Evolutionary conservation across 1,284 basidiomycete species (phyloP), one percentile per base, ranked within the genome.

Genomic region (Neotropicomus parvogracilis): DNA sequence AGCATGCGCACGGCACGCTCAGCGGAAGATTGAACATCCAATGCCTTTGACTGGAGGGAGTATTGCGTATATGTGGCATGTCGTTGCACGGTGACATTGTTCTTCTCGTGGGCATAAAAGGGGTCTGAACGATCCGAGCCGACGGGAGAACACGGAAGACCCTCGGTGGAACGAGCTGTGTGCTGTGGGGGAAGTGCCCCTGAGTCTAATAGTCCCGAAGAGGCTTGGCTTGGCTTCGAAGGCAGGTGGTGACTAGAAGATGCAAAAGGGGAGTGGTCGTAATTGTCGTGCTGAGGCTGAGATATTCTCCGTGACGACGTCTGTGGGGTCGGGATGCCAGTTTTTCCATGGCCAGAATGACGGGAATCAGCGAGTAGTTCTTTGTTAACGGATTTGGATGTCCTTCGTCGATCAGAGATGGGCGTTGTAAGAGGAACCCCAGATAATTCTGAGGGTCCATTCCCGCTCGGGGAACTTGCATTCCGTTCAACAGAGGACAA

Each of bases 251-350:
- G 8, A 16, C 32, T 33, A 16, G 47, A 49, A 43, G n/a, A 37
- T 14, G 24, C 35, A 26, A 43, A 48, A 36, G 48, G 43, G 11
- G 50, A 44, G 10, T 16, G 26, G 14, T 49, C 48, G 13, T 43
- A 19, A 13, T 42, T n/a, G 20, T 7, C 36, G 19, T 24, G 43
- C 12, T 45, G 2, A n/a, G 20, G 32, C 27, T 42, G 17, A 3
- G 34, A 4, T 35, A n/a, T 19, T 27, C 33, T 47, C 39, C 44
- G 59, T 3, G 49, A 47, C 11, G 24, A 43, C 16, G 52, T 48
- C n/a, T 2, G 48, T 6, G 65, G 66, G 7, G 59, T 66, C 6
- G 41, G 37, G 14, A 60, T 48, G 11, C 36, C 46, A 28, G 21
- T 32, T 7, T 37, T 41, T 34, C 16, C 14, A 19, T 42, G 14